Evolutionary conservation across 768 basidiomycete genomes (phyloP), one percentile per base, ranked within the genome.

Genomic region (Leucosporidium creatinivorum): DNA sequence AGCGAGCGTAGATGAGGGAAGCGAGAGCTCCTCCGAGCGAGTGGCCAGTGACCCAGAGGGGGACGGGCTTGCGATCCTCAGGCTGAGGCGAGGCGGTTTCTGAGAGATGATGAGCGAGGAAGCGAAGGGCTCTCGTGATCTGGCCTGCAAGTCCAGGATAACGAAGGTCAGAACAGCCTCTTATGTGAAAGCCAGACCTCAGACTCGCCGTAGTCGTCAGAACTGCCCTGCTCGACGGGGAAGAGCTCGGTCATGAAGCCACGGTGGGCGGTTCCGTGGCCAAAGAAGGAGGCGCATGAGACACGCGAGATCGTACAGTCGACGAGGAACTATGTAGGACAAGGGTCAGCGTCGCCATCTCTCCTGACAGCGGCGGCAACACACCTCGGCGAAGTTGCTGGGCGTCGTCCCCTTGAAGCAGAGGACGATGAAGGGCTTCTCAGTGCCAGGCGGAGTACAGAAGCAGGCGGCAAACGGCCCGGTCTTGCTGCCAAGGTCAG

Each of bases 21-120:
- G 68, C 60, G 30, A 69, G 61, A 7, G 68, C 64, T 2, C 36
- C 33, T 0, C 68, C 68, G 30, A 69, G 61, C 28, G 64, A 65
- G 57, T 69, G 68, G 4, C 68, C 68, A 4, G 62, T 8, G 17
- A 69, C 68, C 59, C 59, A 69, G 31, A 69, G 61, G 10, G 64
- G 68, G 28, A 69, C 65, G 21, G 44, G 30, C n/a, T n/a, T n/a
- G n/a, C n/a, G n/a, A n/a, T n/a, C n/a, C n/a, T n/a, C n/a, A n/a
- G n/a, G n/a, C n/a, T n/a, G n/a, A n/a, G n/a, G n/a, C n/a, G n/a
- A n/a, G n/a, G n/a, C n/a, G n/a, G n/a, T n/a, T n/a, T n/a, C n/a
- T n/a, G n/a, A n/a, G n/a, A n/a, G n/a, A n/a, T n/a, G 49, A 4
- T n/a, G 19, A 50, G 17, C 49, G 31, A 17, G 47, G 36, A 7